phyloP scores from a whole-genome alignment of 2,329 filamentous ascomycete genomes.

The Pezicula radicicola region DNA sequence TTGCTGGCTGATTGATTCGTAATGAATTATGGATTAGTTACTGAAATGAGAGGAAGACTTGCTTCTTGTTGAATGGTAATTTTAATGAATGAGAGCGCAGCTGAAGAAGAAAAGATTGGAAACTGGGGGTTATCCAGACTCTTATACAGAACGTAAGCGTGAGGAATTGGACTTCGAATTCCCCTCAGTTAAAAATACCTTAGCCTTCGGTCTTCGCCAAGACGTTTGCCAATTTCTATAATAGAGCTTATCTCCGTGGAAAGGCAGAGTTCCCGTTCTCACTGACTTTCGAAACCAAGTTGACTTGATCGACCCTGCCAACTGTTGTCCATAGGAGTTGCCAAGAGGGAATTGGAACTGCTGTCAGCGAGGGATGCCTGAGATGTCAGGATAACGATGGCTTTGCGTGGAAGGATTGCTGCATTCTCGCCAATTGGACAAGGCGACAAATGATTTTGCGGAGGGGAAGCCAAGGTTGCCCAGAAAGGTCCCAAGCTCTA shows the following conservation, averaged over 20 bases:
- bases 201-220: neutral
- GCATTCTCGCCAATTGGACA: neutral
- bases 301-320: too few species aligned
- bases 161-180: neutral
- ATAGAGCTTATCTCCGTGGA: too few species aligned
- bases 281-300: too few species aligned
- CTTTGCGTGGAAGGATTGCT: neutral
- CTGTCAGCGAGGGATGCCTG: too few species aligned
- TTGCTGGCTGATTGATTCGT: neutral
- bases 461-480: neutral
- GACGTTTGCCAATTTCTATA: neutral
- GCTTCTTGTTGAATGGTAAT: constrained; percentile 14
- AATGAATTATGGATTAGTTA: constrained; percentile 10
- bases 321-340: too few species aligned
- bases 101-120: constrained; percentile 13
- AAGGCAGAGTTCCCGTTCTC: too few species aligned
- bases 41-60: constrained; percentile 13
- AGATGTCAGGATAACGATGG: neutral
- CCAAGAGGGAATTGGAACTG: too few species aligned
- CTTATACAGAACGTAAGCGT: neutral
- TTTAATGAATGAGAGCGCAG: constrained; percentile 22
- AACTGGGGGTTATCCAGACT: neutral
- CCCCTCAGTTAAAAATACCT: too few species aligned
- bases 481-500: neutral
- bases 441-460: neutral